Percentiles rank a stretch among this genome's conserved stretches.
Evolutionary conservation across 805 yeast genomes (phyloP).

Genomic region (Schwanniomyces pseudopolymorphus): DNA sequence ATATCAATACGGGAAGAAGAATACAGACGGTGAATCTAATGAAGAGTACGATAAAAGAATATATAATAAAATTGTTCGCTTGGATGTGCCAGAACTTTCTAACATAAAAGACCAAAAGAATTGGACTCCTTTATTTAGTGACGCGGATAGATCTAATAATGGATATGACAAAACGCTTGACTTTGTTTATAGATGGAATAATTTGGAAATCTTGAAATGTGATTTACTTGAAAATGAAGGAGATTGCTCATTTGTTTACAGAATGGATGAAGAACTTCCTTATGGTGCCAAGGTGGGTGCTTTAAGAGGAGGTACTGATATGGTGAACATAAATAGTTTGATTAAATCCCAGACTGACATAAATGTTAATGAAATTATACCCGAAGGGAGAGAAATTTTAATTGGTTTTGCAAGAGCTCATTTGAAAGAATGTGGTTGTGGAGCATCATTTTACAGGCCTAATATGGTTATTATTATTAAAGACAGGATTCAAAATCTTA

Average conservation of each 20-base stretch:
- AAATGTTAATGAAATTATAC: constrained; percentile 13
- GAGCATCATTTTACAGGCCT: constrained; percentile 38
- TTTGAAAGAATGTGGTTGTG: constrained; percentile 38
- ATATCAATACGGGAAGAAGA: constrained; percentile 20
- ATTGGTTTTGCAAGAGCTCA: constrained; percentile 43
- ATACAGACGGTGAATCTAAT: constrained; percentile 20
- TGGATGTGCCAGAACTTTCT: constrained; percentile 12
- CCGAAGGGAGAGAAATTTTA: constrained; percentile 32
- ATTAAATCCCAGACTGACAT: constrained; percentile 14
- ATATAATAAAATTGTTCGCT: constrained; percentile 21
- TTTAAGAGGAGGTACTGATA: constrained; percentile 37
- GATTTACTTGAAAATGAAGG: constrained; percentile 17
- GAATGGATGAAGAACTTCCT: constrained; percentile 10
- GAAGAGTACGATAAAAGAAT: constrained; percentile 10
- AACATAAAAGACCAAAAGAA: constrained; percentile 25
- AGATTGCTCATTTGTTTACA: constrained; percentile 13
- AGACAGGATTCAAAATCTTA: constrained; percentile 7
- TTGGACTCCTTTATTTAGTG: constrained; percentile 42
- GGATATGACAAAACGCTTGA: constrained; percentile 29
- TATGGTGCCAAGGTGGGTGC: constrained; percentile 23
- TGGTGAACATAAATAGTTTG: constrained; percentile 22
- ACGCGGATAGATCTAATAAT: constrained; percentile 15
- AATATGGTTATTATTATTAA: constrained; percentile 30
- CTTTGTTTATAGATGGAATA: constrained; percentile 34
- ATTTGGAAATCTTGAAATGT: constrained; percentile 28